A percentile compares a stretch with the other conserved stretches of the same genome.
These are phyloP conservation scores for Wickerhamiella vanderwaltii DNA, from an alignment of 805 yeast species.

Conservation along the genomic window DNA sequence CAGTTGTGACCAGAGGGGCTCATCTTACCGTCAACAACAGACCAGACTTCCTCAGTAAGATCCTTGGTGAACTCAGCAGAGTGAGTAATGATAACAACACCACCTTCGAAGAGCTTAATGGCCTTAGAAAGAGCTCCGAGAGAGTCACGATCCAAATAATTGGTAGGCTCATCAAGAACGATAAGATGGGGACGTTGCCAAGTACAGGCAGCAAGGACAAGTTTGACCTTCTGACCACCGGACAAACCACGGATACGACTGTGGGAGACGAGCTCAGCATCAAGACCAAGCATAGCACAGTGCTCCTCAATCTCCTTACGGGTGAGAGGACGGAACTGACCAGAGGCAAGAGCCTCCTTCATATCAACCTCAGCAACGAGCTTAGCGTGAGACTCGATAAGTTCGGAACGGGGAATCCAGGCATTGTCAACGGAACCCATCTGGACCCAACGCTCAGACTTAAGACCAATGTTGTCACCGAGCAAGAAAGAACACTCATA, in stretches of 20 bases:
- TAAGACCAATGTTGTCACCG: slow-evolving; percentile 99
- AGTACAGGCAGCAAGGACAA: slow-evolving; percentile 99
- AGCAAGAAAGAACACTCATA: slow-evolving; percentile 95
- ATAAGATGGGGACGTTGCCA: slow-evolving; percentile 99
- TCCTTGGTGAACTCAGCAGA: slow-evolving; percentile 99
- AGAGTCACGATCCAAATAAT: slow-evolving; percentile 98
- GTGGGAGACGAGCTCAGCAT: slow-evolving; percentile 98
- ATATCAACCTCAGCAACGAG: slow-evolving; percentile 99
- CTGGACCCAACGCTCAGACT: slow-evolving; percentile 98
- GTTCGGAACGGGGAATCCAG: slow-evolving; percentile 99
- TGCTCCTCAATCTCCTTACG: slow-evolving; percentile 99
- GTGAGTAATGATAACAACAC: slow-evolving; percentile 98
- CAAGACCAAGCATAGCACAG: slow-evolving; percentile 97
- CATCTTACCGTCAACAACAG: slow-evolving; percentile 95
- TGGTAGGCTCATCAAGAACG: slow-evolving; percentile 99
- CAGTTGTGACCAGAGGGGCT: slow-evolving; percentile 99
- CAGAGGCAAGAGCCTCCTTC: slow-evolving; percentile 99
- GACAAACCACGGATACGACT: slow-evolving; percentile 99
- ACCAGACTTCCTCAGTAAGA: slow-evolving; percentile 99
- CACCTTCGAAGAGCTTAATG: slow-evolving; percentile 97
- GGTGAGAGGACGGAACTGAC: slow-evolving; percentile 99
- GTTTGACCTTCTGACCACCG: slow-evolving; percentile 99
- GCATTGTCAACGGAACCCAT: slow-evolving; percentile 99
- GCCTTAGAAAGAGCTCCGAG: slow-evolving; percentile 99
- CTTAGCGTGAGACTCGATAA: slow-evolving; percentile 94